Evolutionary conservation across 78 protist genomes (phyloP), one percentile per base, ranked within the genome.

Genomic region (Dictyostelium brefeldianum): DNA sequence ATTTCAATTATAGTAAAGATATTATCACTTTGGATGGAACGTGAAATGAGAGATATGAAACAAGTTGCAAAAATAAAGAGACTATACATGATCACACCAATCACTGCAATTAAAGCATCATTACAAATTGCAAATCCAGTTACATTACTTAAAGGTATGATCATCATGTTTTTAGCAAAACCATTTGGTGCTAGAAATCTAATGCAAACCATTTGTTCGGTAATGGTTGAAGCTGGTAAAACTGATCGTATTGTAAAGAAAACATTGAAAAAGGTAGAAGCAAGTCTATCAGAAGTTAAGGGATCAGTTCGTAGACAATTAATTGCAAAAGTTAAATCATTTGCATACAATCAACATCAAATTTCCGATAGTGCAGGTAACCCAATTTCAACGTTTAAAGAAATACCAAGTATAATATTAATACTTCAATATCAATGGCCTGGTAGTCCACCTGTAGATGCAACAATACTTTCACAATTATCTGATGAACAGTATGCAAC

Each of bases 391-490:
- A 53, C 29, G 4, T 70, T 77, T 41, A 87, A 87, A 62, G 93
- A 87, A 43, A 54, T 78, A 4, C 93, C 93, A 20, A 46, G 51
- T 2, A 25, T 78, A 15, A 51, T 87, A 4, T 36, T 78, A 9
- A 64, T 87, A 25, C 71, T 87, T 41, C 93, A 87, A 64, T 87
- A 87, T 36, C 93, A 87, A 64, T 87, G 93, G 93, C 93, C 93
- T 8, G 27, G 50, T 18, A 43, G 64, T 17, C 93, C 93, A 36
- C 71, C 93, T 25, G 12, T 87, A 8, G 93, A 87, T 43, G 27
- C 71, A 20, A 6, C 51, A 7, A 77, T 87, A 3, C 22, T 87
- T 1, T 47, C 83, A n/a, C 36, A 41, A 20, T 62, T 87, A 27
- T 74, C 77, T 11, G 93, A 87, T 20, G 83, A 77, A 46, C 93